phyloP scores from a whole-genome alignment of 202 grass and related monocot genomes.

The Setaria italica region DNA sequence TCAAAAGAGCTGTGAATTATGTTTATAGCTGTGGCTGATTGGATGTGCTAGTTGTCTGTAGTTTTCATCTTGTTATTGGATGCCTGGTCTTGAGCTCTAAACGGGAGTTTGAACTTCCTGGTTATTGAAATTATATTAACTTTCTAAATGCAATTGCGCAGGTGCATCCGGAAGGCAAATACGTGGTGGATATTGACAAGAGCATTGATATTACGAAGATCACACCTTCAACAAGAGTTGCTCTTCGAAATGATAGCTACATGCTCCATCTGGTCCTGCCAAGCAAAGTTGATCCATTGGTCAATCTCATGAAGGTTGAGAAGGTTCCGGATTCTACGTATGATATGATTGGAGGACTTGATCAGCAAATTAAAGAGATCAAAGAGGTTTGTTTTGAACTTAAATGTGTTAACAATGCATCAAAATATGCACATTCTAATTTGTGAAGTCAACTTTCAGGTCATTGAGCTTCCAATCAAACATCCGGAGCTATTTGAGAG shows the following conservation, averaged over 20 bases:
- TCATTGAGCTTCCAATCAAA: constrained; percentile 99
- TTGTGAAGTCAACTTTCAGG: constrained; percentile 59
- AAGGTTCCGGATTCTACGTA: constrained; percentile 99
- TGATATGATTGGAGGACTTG: constrained; percentile 99
- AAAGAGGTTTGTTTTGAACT: constrained; percentile 77
- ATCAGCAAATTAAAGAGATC: constrained; percentile 99
- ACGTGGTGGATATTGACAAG: constrained; percentile 95
- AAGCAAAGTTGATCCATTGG: constrained; percentile 97
- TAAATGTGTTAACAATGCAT: background rate
- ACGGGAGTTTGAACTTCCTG: background rate
- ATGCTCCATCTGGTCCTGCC: constrained; percentile 91
- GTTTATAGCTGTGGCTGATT: background rate
- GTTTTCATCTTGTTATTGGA: background rate
- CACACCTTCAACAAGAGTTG: constrained; percentile 97
- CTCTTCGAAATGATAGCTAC: constrained; percentile 96
- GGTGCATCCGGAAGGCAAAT: constrained; percentile 99
- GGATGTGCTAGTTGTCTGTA: background rate
- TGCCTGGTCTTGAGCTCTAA: background rate
- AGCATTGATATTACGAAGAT: constrained; percentile 97
- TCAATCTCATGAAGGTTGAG: constrained; percentile 99
- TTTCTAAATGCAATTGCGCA: constrained; percentile 43
- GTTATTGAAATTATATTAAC: constrained; percentile 27
- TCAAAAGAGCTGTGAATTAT: constrained; percentile 7
- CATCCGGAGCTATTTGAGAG: constrained; percentile 98
- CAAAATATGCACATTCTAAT: constrained; percentile 14